phyloP scores from a whole-genome alignment of 805 yeast species.

The Starmerella tilneyi region DNA sequence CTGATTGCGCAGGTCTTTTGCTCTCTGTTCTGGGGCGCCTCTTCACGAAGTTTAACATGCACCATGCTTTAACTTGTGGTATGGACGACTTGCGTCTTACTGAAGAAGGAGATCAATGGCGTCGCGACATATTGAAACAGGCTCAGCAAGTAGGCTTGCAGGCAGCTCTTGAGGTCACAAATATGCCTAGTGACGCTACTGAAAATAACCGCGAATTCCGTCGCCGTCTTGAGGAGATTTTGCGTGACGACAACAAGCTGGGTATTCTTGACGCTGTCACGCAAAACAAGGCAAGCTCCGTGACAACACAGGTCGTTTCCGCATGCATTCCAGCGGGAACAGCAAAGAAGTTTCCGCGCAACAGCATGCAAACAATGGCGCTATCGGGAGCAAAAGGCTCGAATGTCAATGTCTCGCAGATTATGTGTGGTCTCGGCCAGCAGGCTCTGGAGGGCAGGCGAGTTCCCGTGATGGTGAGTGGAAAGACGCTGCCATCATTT shows the following conservation, averaged over 20 bases:
- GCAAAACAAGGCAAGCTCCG: constrained; percentile 80
- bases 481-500: constrained; percentile 93
- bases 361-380: constrained; percentile 98
- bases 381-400: constrained; percentile 99
- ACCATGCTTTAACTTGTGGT: constrained; percentile 96
- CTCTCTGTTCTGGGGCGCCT: constrained; percentile 88
- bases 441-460: constrained; percentile 99
- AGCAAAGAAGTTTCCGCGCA: constrained; percentile 87
- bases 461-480: constrained; percentile 98
- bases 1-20: constrained; percentile 78
- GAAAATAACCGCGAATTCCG: constrained; percentile 64
- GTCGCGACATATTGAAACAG: constrained; percentile 67
- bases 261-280: constrained; percentile 94
- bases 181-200: constrained; percentile 44
- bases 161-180: constrained; percentile 93
- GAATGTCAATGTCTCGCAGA: constrained; percentile 94
- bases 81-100: constrained; percentile 97
- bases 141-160: constrained; percentile 75
- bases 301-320: constrained; percentile 89
- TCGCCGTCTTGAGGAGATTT: constrained; percentile 83
- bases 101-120: constrained; percentile 79
- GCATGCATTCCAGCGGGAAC: constrained; percentile 95
- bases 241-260: constrained; percentile 83
- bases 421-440: constrained; percentile 98
- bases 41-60: constrained; percentile 85